A percentile compares a stretch with the other conserved stretches of the same genome.
Conservation (phyloP, 495 filamentous ascomycete genomes). For the Penicillium paradoxum region DNA sequence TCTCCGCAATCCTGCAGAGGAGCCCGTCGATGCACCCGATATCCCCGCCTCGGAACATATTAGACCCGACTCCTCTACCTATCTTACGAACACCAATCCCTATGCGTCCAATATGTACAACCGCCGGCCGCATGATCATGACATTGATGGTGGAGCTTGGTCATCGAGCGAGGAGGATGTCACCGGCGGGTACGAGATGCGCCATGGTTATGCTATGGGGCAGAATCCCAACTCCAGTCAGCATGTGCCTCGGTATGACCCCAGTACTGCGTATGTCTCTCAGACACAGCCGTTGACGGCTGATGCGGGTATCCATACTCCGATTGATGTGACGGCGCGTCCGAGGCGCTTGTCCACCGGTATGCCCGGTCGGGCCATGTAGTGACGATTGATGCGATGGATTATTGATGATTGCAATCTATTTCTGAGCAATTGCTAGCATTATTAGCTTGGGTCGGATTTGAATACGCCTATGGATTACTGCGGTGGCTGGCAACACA, state of each 20-base stretch:
- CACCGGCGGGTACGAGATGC: conserved; percentile 40
- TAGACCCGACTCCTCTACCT: conserved; percentile 1
- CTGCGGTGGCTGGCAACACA: neutral
- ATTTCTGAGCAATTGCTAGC: neutral
- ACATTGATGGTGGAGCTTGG: conserved; percentile 32
- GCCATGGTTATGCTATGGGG: conserved; percentile 28
- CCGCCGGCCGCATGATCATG: conserved; percentile 28
- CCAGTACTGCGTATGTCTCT: conserved; percentile 34
- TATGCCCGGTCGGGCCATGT: conserved; percentile 14
- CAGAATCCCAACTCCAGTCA: conserved; percentile 21
- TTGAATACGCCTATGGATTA: neutral
- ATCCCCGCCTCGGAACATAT: conserved; percentile 6
- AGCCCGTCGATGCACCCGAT: conserved; percentile 19
- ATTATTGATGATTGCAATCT: conserved; percentile 1
- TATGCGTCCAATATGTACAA: conserved; percentile 25
- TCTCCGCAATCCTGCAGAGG: conserved; percentile 32
- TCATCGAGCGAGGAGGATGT: conserved; percentile 43
- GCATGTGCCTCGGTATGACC: conserved; percentile 22
- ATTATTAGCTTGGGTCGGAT: neutral
- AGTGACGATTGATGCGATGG: conserved; percentile 5
- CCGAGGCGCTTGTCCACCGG: conserved; percentile 25
- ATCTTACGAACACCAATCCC: conserved; percentile 16
- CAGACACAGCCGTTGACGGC: conserved; percentile 18
- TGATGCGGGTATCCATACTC: conserved; percentile 4
- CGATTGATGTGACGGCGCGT: conserved; percentile 2